Percentiles rank a stretch among this genome's conserved stretches.
These are phyloP conservation scores for Podaxis sp. DNA, from an alignment of 768 basidiomycete species.

Conservation along the genomic window DNA sequence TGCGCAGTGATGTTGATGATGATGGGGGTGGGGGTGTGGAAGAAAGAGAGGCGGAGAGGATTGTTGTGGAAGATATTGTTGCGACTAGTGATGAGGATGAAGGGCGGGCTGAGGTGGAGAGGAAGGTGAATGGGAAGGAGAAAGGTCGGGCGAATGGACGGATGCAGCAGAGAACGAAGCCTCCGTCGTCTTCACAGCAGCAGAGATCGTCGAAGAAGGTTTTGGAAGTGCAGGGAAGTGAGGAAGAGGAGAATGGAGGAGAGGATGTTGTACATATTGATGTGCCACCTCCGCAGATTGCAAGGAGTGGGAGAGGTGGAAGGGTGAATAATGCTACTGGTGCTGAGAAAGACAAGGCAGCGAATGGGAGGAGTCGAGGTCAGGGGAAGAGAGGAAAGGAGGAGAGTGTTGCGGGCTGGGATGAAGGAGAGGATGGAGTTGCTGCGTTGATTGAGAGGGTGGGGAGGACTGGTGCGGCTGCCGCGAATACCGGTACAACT, in stretches of 20 bases:
- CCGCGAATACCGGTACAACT: conserved; percentile 6
- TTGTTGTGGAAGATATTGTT: conserved; percentile 14
- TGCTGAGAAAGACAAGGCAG: background rate
- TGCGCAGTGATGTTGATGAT: conserved; percentile 12
- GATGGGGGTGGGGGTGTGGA: conserved; percentile 17
- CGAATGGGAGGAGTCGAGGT: background rate
- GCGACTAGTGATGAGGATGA: conserved; percentile 14
- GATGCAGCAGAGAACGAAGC: conserved; percentile 18
- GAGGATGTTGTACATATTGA: conserved; percentile 15
- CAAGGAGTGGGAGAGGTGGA: conserved; percentile 2
- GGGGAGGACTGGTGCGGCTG: background rate
- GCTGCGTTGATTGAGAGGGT: conserved; percentile 8
- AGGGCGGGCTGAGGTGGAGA: conserved; percentile 14
- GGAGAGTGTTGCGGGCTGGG: conserved; percentile 22
- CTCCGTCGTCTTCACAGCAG: conserved; percentile 2
- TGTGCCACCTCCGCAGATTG: conserved; percentile 12
- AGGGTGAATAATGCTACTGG: background rate
- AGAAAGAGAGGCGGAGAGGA: conserved; percentile 17
- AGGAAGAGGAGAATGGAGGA: conserved; percentile 24
- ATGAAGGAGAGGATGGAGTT: conserved; percentile 11
- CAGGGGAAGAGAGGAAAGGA: background rate
- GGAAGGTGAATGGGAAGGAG: conserved; percentile 14
- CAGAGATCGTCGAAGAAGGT: conserved; percentile 13
- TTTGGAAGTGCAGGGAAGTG: conserved; percentile 13
- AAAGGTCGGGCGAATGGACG: conserved; percentile 20